phyloP scores from a whole-genome alignment of 176 grass and related monocot genomes.

The Thalia dealbata region DNA sequence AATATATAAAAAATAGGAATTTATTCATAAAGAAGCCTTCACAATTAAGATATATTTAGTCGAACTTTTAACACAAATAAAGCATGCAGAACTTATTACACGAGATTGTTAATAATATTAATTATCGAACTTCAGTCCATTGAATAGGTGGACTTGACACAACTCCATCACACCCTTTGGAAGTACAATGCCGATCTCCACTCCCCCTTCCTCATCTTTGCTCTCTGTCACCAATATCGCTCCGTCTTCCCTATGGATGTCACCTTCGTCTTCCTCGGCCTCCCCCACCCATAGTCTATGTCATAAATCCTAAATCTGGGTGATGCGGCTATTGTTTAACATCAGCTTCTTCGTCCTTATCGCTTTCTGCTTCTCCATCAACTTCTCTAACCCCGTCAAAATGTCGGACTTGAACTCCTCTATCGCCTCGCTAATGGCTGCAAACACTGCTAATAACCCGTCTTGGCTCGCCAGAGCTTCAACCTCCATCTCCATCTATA shows the following conservation, averaged over 20 bases:
- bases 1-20: too few species aligned
- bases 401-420: neutral
- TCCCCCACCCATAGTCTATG: slow-evolving; percentile 39
- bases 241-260: slow-evolving; percentile 21
- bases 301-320: slow-evolving; percentile 35
- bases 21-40: too few species aligned
- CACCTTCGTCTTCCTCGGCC: slow-evolving; percentile 35
- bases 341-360: neutral
- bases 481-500: too few species aligned
- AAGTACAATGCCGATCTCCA: slow-evolving; percentile 34
- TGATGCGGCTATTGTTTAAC: slow-evolving; percentile 26
- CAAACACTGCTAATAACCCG: too few species aligned
- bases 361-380: neutral
- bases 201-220: slow-evolving; percentile 12
- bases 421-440: slow-evolving; percentile 14
- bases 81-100: too few species aligned
- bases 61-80: too few species aligned
- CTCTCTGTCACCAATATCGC: slow-evolving; percentile 32
- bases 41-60: too few species aligned
- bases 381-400: neutral
- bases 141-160: slow-evolving; percentile 24
- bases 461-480: too few species aligned
- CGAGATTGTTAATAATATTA: too few species aligned
- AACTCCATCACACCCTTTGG: slow-evolving; percentile 19
- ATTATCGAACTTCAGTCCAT: neutral